A percentile compares a stretch with the other conserved stretches of the same genome.
phyloP scores from a whole-genome alignment of 2,329 filamentous ascomycete species.

The Trichoderma pleuroti region DNA sequence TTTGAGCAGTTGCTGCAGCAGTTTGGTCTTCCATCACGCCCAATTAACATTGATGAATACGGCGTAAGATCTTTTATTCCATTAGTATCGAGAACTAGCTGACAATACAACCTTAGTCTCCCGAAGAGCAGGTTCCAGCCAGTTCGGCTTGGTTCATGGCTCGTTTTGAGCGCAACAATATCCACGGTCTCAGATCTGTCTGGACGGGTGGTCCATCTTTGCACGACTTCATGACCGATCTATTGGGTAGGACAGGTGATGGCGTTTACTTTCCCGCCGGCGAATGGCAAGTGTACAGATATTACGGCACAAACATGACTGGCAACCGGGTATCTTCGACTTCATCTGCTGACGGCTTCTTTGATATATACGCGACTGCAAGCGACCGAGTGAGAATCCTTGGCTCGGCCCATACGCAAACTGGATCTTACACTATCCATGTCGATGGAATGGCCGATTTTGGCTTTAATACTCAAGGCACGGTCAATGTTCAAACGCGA shows the following conservation, averaged over 20 bases:
- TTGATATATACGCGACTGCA: slow-evolving; percentile 15
- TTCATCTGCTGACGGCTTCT: background rate
- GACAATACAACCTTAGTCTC: background rate
- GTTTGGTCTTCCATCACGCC: background rate
- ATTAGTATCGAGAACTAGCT: background rate
- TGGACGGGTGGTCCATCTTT: slow-evolving; percentile 7
- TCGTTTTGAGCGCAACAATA: slow-evolving; percentile 11
- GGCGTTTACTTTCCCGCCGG: slow-evolving; percentile 8
- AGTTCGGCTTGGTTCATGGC: slow-evolving; percentile 16
- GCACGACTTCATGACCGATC: slow-evolving; percentile 14
- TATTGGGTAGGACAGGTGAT: background rate
- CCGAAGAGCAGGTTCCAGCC: slow-evolving; percentile 14
- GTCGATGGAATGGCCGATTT: slow-evolving; percentile 14
- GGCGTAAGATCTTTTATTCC: background rate
- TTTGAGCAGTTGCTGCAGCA: slow-evolving; percentile 5
- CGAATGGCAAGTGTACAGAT: slow-evolving; percentile 16
- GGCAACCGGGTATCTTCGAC: background rate
- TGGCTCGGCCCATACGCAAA: slow-evolving; percentile 5
- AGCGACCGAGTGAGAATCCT: slow-evolving; percentile 14
- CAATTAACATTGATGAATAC: slow-evolving; percentile 16
- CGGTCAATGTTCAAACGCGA: slow-evolving; percentile 1
- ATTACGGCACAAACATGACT: slow-evolving; percentile 16
- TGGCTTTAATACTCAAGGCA: slow-evolving; percentile 3
- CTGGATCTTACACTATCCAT: background rate
- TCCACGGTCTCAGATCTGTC: slow-evolving; percentile 6